A percentile compares a stretch with the other conserved stretches of the same genome.
Evolutionary conservation across 371 early-diverging fungal species (phyloP).

Genomic region (Phascolomyces articulosus): DNA sequence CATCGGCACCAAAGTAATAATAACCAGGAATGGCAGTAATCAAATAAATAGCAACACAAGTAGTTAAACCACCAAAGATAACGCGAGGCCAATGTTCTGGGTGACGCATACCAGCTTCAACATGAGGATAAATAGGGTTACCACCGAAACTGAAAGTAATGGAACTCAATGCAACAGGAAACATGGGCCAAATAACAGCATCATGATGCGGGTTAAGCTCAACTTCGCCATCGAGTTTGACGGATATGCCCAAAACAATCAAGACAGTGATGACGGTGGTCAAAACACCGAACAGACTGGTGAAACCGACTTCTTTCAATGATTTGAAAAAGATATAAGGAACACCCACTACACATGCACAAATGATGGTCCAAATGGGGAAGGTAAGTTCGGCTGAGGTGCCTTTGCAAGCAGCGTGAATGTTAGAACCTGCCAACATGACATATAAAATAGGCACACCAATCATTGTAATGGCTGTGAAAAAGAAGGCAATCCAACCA

Average conservation of each 20-base stretch:
- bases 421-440: slow-evolving; percentile 71
- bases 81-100: slow-evolving; percentile 79
- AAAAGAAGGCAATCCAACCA: slow-evolving; percentile 64
- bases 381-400: slow-evolving; percentile 30
- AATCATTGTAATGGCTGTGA: slow-evolving; percentile 64
- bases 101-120: slow-evolving; percentile 80
- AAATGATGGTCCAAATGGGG: slow-evolving; percentile 67
- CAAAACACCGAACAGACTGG: slow-evolving; percentile 38
- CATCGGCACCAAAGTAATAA: slow-evolving; percentile 73
- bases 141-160: slow-evolving; percentile 64
- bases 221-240: slow-evolving; percentile 16
- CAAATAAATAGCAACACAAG: slow-evolving; percentile 76
- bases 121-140: slow-evolving; percentile 57
- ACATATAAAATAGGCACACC: slow-evolving; percentile 77
- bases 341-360: slow-evolving; percentile 61
- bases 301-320: slow-evolving; percentile 75
- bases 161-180: slow-evolving; percentile 66
- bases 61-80: slow-evolving; percentile 65
- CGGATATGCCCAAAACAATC: slow-evolving; percentile 37
- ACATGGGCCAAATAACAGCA: slow-evolving; percentile 48
- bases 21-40: slow-evolving; percentile 80
- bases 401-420: slow-evolving; percentile 47
- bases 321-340: slow-evolving; percentile 74
- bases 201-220: slow-evolving; percentile 27
- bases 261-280: slow-evolving; percentile 45